Conservation (phyloP, 2,329 filamentous ascomycete genomes). For the Calonectria pauciramosa region DNA sequence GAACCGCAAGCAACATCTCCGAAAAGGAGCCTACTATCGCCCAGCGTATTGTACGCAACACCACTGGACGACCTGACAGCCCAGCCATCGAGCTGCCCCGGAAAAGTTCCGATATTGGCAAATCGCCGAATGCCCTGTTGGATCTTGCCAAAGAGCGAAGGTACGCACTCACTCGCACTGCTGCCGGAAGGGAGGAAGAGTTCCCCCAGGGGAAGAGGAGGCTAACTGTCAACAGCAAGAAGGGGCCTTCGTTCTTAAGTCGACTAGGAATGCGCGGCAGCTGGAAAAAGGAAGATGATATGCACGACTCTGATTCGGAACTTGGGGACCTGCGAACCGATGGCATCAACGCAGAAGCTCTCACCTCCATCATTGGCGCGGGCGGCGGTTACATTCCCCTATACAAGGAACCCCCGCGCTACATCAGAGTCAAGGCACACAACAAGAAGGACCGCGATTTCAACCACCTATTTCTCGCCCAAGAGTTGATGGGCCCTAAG, state of each 20-base stretch:
- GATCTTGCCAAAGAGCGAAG: conserved; percentile 74
- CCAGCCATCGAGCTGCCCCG: conserved; percentile 57
- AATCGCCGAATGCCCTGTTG: conserved; percentile 53
- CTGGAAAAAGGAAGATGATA: conserved; percentile 78
- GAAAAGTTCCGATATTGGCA: conserved; percentile 58
- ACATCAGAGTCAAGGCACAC: conserved; percentile 86
- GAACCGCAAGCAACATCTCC: conserved; percentile 51
- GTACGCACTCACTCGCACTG: conserved; percentile 60
- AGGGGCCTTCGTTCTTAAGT: conserved; percentile 91
- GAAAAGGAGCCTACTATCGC: conserved; percentile 61
- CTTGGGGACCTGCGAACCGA: conserved; percentile 77
- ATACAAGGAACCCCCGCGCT: conserved; percentile 89
- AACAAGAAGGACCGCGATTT: conserved; percentile 88
- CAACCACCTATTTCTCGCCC: conserved; percentile 89
- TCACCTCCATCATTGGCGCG: conserved; percentile 80
- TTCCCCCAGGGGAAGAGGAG: not conserved
- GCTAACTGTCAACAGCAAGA: conserved; percentile 64
- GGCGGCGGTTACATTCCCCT: conserved; percentile 83
- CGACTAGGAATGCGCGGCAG: conserved; percentile 78
- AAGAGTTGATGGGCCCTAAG: conserved; percentile 82
- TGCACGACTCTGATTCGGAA: conserved; percentile 78
- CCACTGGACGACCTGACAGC: conserved; percentile 65
- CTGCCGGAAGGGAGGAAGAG: not conserved
- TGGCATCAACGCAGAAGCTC: conserved; percentile 86
- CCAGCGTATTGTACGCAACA: conserved; percentile 64